A percentile compares a stretch with the other conserved stretches of the same genome.
Conservation (phyloP, 768 basidiomycete species). For the Tephrocybe sp. region DNA sequence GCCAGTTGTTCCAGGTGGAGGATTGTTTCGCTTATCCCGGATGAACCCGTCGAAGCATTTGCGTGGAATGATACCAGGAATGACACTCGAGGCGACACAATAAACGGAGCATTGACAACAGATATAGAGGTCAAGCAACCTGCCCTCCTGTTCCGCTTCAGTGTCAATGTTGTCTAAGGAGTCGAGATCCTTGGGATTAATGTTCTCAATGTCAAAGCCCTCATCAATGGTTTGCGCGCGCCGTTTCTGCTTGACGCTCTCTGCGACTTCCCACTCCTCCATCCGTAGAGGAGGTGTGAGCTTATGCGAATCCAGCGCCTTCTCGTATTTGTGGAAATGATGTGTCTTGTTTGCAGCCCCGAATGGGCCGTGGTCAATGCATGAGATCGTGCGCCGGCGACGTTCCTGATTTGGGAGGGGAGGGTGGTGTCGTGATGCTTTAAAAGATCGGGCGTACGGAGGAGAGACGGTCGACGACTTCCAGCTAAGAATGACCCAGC, state of each 20-base stretch:
- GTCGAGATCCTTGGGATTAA: slow-evolving; percentile 34
- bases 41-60: slow-evolving; percentile 63
- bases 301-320: slow-evolving; percentile 67
- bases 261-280: slow-evolving; percentile 59
- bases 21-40: slow-evolving; percentile 60
- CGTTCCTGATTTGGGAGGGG: slow-evolving; percentile 58
- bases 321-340: slow-evolving; percentile 77
- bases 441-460: slow-evolving; percentile 58
- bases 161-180: slow-evolving; percentile 30
- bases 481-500: slow-evolving; percentile 79
- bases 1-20: slow-evolving; percentile 51
- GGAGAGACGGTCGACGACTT: slow-evolving; percentile 62
- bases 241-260: slow-evolving; percentile 51
- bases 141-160: slow-evolving; percentile 45
- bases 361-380: slow-evolving; percentile 51
- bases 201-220: slow-evolving; percentile 43
- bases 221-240: slow-evolving; percentile 37
- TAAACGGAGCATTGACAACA: slow-evolving; percentile 85
- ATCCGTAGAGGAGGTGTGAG: slow-evolving; percentile 60
- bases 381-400: slow-evolving; percentile 49
- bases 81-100: slow-evolving; percentile 65
- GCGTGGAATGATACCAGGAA: slow-evolving; percentile 71
- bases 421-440: slow-evolving; percentile 33
- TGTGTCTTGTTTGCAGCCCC: slow-evolving; percentile 63
- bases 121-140: slow-evolving; percentile 72